phyloP scores from a whole-genome alignment of 2,329 filamentous ascomycete genomes.

The Aspergillus felis region DNA sequence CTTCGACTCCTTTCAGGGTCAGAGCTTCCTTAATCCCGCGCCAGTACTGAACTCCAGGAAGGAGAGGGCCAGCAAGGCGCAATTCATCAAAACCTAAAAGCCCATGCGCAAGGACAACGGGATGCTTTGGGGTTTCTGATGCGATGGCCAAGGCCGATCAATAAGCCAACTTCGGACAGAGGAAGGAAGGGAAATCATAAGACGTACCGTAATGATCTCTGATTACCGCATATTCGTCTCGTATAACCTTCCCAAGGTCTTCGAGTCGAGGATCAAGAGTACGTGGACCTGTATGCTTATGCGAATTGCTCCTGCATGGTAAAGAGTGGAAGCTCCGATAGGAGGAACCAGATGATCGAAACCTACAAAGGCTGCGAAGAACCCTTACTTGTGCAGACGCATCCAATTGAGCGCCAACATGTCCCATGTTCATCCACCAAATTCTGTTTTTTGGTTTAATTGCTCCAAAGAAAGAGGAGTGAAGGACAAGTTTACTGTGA shows the following conservation, averaged over 20 bases:
- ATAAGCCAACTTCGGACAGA: neutral
- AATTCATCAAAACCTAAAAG: constrained; percentile 63
- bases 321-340: constrained; percentile 17
- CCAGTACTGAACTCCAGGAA: constrained; percentile 62
- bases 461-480: constrained; percentile 10
- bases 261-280: constrained; percentile 48
- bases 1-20: constrained; percentile 53
- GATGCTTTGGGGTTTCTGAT: constrained; percentile 48
- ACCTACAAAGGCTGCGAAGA: neutral
- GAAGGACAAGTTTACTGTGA: neutral
- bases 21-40: constrained; percentile 59
- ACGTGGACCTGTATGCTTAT: neutral
- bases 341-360: neutral
- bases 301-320: constrained; percentile 10
- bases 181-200: neutral
- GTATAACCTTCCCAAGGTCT: constrained; percentile 51
- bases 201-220: constrained; percentile 53
- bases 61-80: constrained; percentile 48
- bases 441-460: constrained; percentile 6
- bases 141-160: neutral
- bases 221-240: constrained; percentile 60
- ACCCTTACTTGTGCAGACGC: neutral
- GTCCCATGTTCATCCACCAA: constrained; percentile 17
- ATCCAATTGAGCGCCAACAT: constrained; percentile 8
- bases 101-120: constrained; percentile 62